Conservation (phyloP, 1,284 basidiomycete species). For the Mycosarcoma maydis region DNA sequence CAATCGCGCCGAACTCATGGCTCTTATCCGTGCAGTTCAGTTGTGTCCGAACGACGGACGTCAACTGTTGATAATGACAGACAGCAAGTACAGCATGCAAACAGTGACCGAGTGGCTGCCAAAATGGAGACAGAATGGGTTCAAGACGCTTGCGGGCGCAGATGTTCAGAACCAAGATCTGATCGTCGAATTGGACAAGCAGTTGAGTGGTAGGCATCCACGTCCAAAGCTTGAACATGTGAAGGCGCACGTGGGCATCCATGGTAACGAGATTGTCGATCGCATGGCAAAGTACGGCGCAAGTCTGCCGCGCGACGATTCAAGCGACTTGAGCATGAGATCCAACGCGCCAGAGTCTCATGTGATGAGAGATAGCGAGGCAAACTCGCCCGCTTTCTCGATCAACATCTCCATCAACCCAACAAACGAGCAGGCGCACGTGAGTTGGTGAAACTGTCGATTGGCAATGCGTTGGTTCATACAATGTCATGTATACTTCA, state of each 20-base stretch:
- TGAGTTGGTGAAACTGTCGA: too few species aligned
- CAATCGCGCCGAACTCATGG: constrained; percentile 85
- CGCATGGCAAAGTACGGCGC: constrained; percentile 1
- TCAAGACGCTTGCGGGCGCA: constrained; percentile 69
- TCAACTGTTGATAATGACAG: constrained; percentile 75
- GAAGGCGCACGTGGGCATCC: constrained; percentile 76
- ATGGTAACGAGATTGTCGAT: constrained; percentile 83
- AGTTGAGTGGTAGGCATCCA: constrained; percentile 7
- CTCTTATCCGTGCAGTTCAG: constrained; percentile 79
- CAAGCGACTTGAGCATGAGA: too few species aligned
- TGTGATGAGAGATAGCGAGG: too few species aligned
- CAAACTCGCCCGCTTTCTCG: too few species aligned
- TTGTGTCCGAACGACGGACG: constrained; percentile 71
- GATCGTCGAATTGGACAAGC: constrained; percentile 72
- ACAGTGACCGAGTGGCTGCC: constrained; percentile 75
- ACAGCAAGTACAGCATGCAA: constrained; percentile 12
- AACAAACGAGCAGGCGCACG: too few species aligned
- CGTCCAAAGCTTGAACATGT: constrained; percentile 73
- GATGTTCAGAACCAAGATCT: constrained; percentile 76
- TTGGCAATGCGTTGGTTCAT: too few species aligned
- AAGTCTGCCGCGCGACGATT: too few species aligned
- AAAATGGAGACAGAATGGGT: constrained; percentile 73
- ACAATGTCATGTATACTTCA: too few species aligned
- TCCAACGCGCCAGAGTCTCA: too few species aligned
- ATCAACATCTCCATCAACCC: too few species aligned